A percentile compares a stretch with the other conserved stretches of the same genome.
Conservation (phyloP, 2,329 filamentous ascomycete genomes). For the Aspergillus flavus region DNA sequence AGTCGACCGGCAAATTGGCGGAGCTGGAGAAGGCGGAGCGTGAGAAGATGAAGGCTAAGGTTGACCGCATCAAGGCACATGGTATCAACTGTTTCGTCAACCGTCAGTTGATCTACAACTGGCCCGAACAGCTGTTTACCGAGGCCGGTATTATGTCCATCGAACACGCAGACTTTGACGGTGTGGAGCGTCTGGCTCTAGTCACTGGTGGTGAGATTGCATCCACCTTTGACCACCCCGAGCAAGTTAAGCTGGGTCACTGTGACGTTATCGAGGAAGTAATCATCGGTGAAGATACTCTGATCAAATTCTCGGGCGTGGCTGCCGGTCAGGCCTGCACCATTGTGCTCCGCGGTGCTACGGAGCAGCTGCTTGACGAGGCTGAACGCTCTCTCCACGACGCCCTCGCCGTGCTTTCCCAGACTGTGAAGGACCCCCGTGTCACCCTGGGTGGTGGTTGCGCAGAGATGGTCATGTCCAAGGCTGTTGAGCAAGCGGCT, state of each 20-base stretch:
- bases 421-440: constrained; percentile 91
- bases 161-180: constrained; percentile 98
- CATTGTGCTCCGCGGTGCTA: constrained; percentile 92
- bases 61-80: constrained; percentile 97
- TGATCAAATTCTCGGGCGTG: constrained; percentile 97
- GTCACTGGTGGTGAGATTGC: constrained; percentile 97
- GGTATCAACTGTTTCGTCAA: constrained; percentile 99
- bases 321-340: constrained; percentile 94
- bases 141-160: constrained; percentile 98
- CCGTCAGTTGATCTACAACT: constrained; percentile 99
- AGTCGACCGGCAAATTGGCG: constrained; percentile 94
- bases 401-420: constrained; percentile 90
- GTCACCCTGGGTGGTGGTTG: constrained; percentile 94
- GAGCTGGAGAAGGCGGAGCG: constrained; percentile 97
- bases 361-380: constrained; percentile 95
- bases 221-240: constrained; percentile 96
- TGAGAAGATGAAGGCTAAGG: constrained; percentile 99
- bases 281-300: constrained; percentile 95
- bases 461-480: constrained; percentile 98
- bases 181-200: constrained; percentile 89
- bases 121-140: constrained; percentile 97
- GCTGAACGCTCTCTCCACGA: constrained; percentile 95
- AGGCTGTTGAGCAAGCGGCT: constrained; percentile 90
- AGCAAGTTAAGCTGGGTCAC: constrained; percentile 92
- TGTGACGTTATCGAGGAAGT: constrained; percentile 97